Conservation (phyloP, 805 yeast genomes). For the Yamadazyma akitaensis region DNA sequence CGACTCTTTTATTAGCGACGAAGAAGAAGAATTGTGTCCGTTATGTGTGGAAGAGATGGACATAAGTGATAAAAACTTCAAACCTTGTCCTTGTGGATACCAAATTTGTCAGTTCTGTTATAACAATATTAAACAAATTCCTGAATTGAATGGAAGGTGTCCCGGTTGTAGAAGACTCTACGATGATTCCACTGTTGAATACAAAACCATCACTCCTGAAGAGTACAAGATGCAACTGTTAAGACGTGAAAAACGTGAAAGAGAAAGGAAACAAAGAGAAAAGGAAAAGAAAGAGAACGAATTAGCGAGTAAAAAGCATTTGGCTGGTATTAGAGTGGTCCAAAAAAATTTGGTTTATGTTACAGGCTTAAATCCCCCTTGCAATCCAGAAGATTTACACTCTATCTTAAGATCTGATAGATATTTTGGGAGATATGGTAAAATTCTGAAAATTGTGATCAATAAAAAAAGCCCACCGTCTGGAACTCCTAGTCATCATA, state of each 20-base stretch:
- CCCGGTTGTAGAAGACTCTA: conserved; percentile 96
- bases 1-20: conserved; percentile 69
- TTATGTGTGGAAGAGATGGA: conserved; percentile 98
- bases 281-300: conserved; percentile 91
- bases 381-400: conserved; percentile 79
- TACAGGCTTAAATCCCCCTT: conserved; percentile 87
- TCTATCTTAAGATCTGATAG: conserved; percentile 80
- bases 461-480: conserved; percentile 64
- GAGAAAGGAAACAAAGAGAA: conserved; percentile 79
- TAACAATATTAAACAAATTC: conserved; percentile 92
- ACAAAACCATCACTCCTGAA: conserved; percentile 77
- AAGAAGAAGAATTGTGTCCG: conserved; percentile 81
- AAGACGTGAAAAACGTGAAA: conserved; percentile 76
- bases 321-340: conserved; percentile 97
- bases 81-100: conserved; percentile 99
- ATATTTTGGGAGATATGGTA: conserved; percentile 98
- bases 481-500: conserved; percentile 28
- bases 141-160: conserved; percentile 92
- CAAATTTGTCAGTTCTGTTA: conserved; percentile 98
- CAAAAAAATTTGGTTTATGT: conserved; percentile 96
- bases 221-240: conserved; percentile 82
- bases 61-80: conserved; percentile 90
- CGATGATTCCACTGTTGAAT: conserved; percentile 90
- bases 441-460: conserved; percentile 88
- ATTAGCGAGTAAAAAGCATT: conserved; percentile 75